phyloP scores from a whole-genome alignment of 2,329 filamentous ascomycete species.

The Phialophora macrospora region DNA sequence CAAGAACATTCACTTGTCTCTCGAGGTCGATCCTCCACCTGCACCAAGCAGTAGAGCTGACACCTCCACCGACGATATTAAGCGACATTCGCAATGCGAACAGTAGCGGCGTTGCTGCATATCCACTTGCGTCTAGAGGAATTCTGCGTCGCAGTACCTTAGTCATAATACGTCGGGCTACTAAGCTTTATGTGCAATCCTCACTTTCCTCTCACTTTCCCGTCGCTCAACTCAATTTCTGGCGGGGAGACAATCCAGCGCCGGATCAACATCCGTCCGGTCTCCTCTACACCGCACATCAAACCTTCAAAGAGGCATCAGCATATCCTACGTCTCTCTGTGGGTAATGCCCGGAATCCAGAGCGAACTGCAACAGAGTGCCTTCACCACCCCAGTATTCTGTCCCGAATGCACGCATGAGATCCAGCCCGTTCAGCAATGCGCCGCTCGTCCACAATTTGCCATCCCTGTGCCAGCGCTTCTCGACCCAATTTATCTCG shows the following conservation, averaged over 20 bases:
- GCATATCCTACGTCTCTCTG: constrained; percentile 25
- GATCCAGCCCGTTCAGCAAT: constrained; percentile 43
- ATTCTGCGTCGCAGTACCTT: not conserved
- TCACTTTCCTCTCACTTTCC: not conserved
- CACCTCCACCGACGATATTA: not conserved
- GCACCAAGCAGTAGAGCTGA: not conserved
- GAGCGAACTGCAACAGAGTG: constrained; percentile 29
- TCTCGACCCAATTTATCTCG: constrained; percentile 33
- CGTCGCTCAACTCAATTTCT: not conserved
- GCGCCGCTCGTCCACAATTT: constrained; percentile 45
- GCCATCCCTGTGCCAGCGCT: constrained; percentile 42
- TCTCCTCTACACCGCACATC: not conserved
- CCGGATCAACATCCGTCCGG: not conserved
- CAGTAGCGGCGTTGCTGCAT: not conserved
- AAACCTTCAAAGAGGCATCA: constrained; percentile 14
- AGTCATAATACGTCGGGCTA: not conserved
- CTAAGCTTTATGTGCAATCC: not conserved
- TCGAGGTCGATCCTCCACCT: not conserved
- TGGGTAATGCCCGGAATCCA: constrained; percentile 27
- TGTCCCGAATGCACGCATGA: constrained; percentile 42
- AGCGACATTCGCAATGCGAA: not conserved
- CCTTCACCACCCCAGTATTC: constrained; percentile 40
- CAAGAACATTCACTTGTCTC: not conserved
- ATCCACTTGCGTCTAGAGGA: not conserved
- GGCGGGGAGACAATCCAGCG: not conserved